Conservation (phyloP, 2,329 filamentous ascomycete genomes). For the Paecilomyces sp. region DNA sequence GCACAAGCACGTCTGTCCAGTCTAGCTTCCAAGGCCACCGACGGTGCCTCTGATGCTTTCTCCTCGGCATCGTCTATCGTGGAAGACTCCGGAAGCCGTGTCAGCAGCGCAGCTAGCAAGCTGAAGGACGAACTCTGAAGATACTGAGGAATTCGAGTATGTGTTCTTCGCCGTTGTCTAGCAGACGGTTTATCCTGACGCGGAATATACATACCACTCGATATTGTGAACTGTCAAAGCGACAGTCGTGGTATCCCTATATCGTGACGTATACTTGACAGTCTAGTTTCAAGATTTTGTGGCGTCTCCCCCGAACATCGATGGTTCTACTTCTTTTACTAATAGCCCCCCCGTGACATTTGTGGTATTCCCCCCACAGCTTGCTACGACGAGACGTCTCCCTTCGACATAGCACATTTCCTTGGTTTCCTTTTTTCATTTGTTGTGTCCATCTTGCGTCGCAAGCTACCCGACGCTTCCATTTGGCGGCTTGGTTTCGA, state of each 20-base stretch:
- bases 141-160: background rate
- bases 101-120: slow-evolving; percentile 36
- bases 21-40: slow-evolving; percentile 23
- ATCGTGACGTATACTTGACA: background rate
- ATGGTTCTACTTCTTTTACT: background rate
- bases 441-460: background rate
- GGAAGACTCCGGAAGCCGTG: slow-evolving; percentile 41
- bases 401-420: background rate
- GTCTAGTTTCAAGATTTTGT: background rate
- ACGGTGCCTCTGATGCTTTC: slow-evolving; percentile 25
- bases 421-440: background rate
- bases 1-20: slow-evolving; percentile 25
- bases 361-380: background rate
- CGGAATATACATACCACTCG: background rate
- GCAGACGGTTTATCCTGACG: background rate
- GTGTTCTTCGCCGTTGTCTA: background rate
- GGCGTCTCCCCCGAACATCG: background rate
- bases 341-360: background rate
- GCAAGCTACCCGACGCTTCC: background rate
- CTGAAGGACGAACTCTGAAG: slow-evolving; percentile 47
- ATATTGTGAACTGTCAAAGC: background rate
- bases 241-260: background rate
- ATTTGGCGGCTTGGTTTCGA: slow-evolving; percentile 1
- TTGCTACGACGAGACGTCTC: background rate
- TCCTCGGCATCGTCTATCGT: slow-evolving; percentile 35